Base-by-base conservation (phyloP, 129 eudicot species). In the Ambrosia trifida region DNA sequence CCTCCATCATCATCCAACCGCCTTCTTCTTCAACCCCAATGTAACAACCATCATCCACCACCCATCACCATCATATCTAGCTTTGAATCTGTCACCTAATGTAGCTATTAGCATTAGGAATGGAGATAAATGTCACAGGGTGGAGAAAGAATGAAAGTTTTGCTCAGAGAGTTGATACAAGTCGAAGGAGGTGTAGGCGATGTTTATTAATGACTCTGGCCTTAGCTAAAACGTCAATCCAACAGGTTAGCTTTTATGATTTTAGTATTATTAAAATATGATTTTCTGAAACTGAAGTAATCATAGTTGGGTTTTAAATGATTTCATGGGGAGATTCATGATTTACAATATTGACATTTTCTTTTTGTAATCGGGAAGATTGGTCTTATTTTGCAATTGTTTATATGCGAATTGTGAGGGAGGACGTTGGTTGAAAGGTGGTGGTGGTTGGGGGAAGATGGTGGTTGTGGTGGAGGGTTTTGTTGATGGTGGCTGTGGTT, bases 251-350 rank as follows among this genome's bases (percentile, higher is more conserved):
- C 11, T 14, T 20, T 20, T 44, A 38, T 53, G 12, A 11, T 20
- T 41, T 50, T 69, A 59, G 7, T 5, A 51, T 76, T 58, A 20
- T 33, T 45, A 61, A 35, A 64, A 36, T 50, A 51, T 28, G 63
- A 1, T 38, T 2, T 46, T 46, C 11, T 14, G 69, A 43, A 28
- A 13, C 20, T 12, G 36, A 66, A 40, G 62, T 28, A 69, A 50
- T 69, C 53, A 35, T 19, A 43, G 46, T 59, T 58, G 43, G 13
- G 13, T 62, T 73, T 45, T 73, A 68, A 57, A 32, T 69, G 70
- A 65, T 86, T 80, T 67, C 85, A 94, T 97, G 95, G 96, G 45
- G 99, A 90, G 86, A 94, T 94, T 78, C 99, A 94, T 64, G 99
- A 94, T 81, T 69, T 67, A 53, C 46, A 3, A 28, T 33, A 51